These are phyloP conservation scores for Nakazawaea populi DNA, from an alignment of 805 yeast species.

Conservation along the genomic window DNA sequence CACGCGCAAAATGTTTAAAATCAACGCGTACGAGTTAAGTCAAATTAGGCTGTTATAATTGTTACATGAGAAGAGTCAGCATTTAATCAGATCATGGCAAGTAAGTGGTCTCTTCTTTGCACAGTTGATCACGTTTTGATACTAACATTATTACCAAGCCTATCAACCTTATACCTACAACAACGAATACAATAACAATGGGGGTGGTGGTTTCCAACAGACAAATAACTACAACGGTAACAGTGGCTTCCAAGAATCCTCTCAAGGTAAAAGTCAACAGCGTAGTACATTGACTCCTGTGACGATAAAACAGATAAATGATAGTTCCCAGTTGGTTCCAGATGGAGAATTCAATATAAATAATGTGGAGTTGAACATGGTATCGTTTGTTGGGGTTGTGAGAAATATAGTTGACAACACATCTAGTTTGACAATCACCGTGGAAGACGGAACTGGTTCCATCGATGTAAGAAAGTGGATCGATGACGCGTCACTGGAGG, in stretches of 20 bases:
- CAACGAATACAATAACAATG: slow-evolving; percentile 27
- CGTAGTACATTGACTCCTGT: slow-evolving; percentile 51
- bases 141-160: slow-evolving; percentile 9
- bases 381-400: slow-evolving; percentile 65
- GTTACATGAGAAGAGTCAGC: not conserved
- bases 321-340: slow-evolving; percentile 53
- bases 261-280: slow-evolving; percentile 22
- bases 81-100: slow-evolving; percentile 4
- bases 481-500: slow-evolving; percentile 30
- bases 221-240: slow-evolving; percentile 10
- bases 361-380: slow-evolving; percentile 56
- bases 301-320: slow-evolving; percentile 66
- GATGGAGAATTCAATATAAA: slow-evolving; percentile 62
- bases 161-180: slow-evolving; percentile 33
- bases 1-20: not conserved
- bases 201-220: slow-evolving; percentile 26
- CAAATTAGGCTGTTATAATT: not conserved
- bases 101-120: not conserved
- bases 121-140: too few relatives aligned
- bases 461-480: slow-evolving; percentile 64
- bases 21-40: not conserved
- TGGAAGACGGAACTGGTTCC: slow-evolving; percentile 79
- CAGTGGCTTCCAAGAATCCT: slow-evolving; percentile 14
- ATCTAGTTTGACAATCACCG: slow-evolving; percentile 45
- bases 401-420: slow-evolving; percentile 57